Conservation (phyloP, 192 early-diverging fungal genomes). For the Linnemannia zychae region DNA sequence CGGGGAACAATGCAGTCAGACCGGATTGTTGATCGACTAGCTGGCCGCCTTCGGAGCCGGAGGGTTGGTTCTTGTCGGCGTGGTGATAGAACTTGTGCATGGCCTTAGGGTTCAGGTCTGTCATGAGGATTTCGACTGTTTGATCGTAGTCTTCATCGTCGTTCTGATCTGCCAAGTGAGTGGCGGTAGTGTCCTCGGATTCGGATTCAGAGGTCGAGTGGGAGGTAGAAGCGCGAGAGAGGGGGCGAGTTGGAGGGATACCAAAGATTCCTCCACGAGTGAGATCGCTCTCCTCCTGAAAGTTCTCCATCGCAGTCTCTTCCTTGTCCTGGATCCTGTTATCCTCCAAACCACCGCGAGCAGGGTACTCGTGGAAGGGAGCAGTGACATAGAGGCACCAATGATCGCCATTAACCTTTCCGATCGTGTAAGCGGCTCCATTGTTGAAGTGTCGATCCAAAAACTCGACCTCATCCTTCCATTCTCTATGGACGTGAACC, state of each 20-base stretch:
- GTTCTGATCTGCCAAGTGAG: conserved; percentile 19
- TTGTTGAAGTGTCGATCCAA: conserved; percentile 75
- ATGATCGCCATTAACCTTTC: conserved; percentile 94
- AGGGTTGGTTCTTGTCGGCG: conserved; percentile 66
- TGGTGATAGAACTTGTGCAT: conserved; percentile 85
- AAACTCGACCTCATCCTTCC: conserved; percentile 90
- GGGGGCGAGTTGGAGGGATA: conserved; percentile 1
- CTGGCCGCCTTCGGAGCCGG: conserved; percentile 73
- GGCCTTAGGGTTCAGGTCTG: conserved; percentile 84
- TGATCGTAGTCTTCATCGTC: conserved; percentile 69
- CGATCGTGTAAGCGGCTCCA: conserved; percentile 91
- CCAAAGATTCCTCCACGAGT: conserved; percentile 3
- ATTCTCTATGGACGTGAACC: conserved; percentile 87
- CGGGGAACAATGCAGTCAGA: conserved; percentile 85
- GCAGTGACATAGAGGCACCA: conserved; percentile 95
- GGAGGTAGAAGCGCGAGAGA: not conserved
- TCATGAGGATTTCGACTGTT: conserved; percentile 98
- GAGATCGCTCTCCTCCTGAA: conserved; percentile 13
- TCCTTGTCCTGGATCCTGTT: conserved; percentile 56
- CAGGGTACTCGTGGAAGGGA: conserved; percentile 65
- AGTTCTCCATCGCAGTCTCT: conserved; percentile 20
- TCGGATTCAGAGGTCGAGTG: conserved; percentile 29
- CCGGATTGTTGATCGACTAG: conserved; percentile 82
- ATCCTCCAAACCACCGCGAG: conserved; percentile 56
- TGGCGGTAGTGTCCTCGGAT: conserved; percentile 29